Conservation (phyloP, 2,329 filamentous ascomycete species). For the Diaporthe capsici region DNA sequence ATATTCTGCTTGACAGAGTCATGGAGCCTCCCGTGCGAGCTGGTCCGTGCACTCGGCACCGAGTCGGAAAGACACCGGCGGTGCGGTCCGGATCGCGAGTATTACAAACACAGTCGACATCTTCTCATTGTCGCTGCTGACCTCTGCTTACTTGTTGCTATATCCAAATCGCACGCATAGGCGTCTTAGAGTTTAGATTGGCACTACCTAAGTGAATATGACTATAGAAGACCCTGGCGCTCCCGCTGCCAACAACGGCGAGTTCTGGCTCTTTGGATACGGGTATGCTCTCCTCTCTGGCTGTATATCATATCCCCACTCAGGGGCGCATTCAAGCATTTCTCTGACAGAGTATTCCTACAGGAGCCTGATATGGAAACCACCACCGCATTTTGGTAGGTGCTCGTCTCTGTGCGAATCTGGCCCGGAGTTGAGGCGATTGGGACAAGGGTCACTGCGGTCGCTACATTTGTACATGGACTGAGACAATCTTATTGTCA, state of each 20-base stretch:
- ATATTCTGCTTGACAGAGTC: neutral
- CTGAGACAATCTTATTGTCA: neutral
- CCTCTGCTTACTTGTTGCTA: neutral
- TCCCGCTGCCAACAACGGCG: constrained; percentile 59
- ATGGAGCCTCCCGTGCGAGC: neutral
- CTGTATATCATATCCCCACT: neutral
- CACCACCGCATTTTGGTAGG: constrained; percentile 93
- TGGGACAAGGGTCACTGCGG: neutral
- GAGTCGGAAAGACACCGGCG: constrained; percentile 2
- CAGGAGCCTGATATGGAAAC: constrained; percentile 98
- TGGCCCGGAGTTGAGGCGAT: constrained; percentile 18
- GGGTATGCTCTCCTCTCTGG: constrained; percentile 69
- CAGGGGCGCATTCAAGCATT: too few species aligned
- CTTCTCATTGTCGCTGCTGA: neutral
- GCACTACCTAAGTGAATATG: constrained; percentile 51
- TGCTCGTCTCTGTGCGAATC: constrained; percentile 1
- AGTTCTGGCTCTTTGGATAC: constrained; percentile 98
- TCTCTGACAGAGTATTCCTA: constrained; percentile 22
- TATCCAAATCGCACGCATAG: neutral
- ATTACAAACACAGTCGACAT: constrained; percentile 22
- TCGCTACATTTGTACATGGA: neutral
- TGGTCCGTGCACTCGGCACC: constrained; percentile 25
- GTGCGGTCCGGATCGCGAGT: constrained; percentile 2
- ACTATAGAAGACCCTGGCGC: constrained; percentile 47
- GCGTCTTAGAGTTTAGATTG: too few species aligned